Conservation (phyloP, 345 rosid genomes). For the Erucastrum elatum region DNA sequence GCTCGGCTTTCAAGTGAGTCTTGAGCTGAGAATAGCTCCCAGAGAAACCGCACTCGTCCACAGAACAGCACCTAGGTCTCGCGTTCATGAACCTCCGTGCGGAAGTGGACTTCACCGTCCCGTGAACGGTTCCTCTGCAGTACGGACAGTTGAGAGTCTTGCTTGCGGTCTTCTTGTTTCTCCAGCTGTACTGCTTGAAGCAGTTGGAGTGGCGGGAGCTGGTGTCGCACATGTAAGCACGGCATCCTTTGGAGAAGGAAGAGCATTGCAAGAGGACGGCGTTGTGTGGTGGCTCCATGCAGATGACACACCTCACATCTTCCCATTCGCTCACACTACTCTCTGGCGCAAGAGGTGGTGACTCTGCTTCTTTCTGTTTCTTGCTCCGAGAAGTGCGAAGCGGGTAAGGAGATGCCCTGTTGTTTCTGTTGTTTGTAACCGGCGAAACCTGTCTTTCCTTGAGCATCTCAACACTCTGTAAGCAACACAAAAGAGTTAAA, state of each 20-base stretch:
- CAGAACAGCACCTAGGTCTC: constrained; percentile 51
- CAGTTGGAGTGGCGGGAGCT: constrained; percentile 74
- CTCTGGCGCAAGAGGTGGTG: constrained; percentile 35
- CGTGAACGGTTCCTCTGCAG: constrained; percentile 58
- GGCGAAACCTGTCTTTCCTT: constrained; percentile 48
- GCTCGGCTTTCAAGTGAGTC: constrained; percentile 58
- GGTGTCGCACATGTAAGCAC: constrained; percentile 72
- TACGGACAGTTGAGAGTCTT: constrained; percentile 53
- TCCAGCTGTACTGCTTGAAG: constrained; percentile 48
- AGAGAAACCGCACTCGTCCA: constrained; percentile 48
- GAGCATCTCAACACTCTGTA: constrained; percentile 43
- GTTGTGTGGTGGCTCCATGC: constrained; percentile 82
- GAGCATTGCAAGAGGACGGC: constrained; percentile 65
- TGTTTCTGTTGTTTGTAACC: constrained; percentile 38
- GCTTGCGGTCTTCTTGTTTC: constrained; percentile 31
- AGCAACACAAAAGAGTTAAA: constrained; percentile 8
- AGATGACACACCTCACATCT: constrained; percentile 62
- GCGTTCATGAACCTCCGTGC: constrained; percentile 63
- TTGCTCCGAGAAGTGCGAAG: constrained; percentile 41
- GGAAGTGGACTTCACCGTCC: constrained; percentile 46
- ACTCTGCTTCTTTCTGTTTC: constrained; percentile 35
- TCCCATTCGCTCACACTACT: constrained; percentile 63
- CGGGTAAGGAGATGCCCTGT: constrained; percentile 55
- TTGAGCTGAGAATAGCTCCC: constrained; percentile 61
- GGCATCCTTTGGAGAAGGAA: constrained; percentile 59